phyloP scores from a whole-genome alignment of 495 filamentous ascomycete genomes.

The Penicillium maclennaniae region DNA sequence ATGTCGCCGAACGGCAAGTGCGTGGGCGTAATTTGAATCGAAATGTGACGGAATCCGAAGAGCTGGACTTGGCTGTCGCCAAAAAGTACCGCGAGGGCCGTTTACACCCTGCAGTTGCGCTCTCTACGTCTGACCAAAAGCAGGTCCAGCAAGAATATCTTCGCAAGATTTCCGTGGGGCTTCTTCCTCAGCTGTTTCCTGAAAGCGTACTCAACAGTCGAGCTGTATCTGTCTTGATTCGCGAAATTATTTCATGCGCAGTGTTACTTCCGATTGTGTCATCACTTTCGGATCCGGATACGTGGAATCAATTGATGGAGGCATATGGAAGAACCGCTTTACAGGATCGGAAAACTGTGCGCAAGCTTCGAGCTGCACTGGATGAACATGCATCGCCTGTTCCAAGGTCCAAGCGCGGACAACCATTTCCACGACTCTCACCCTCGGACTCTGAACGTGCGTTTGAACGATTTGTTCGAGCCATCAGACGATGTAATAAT shows the following conservation, averaged over 20 bases:
- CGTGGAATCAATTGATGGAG: conserved; percentile 94
- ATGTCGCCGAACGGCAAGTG: conserved; percentile 82
- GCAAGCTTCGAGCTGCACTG: conserved; percentile 86
- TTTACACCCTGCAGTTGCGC: conserved; percentile 81
- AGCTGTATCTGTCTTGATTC: conserved; percentile 71
- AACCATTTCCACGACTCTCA: conserved; percentile 63
- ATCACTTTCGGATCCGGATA: conserved; percentile 74
- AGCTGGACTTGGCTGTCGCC: conserved; percentile 90
- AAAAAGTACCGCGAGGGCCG: conserved; percentile 86
- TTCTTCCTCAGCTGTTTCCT: conserved; percentile 77
- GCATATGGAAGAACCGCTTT: conserved; percentile 82
- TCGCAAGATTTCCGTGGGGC: conserved; percentile 59
- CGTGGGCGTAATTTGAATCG: conserved; percentile 82
- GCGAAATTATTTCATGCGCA: conserved; percentile 70
- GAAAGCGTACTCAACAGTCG: conserved; percentile 69
- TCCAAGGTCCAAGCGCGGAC: conserved; percentile 59
- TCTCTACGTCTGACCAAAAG: conserved; percentile 78
- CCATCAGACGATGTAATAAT: conserved; percentile 83
- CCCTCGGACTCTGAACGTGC: conserved; percentile 78
- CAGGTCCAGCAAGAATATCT: conserved; percentile 82
- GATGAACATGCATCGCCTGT: conserved; percentile 91
- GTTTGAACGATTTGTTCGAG: conserved; percentile 91
- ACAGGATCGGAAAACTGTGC: conserved; percentile 93
- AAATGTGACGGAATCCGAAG: conserved; percentile 92
- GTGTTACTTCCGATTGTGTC: conserved; percentile 39